Percentiles rank a stretch among this genome's conserved stretches.
These are phyloP conservation scores for Colletotrichum destructivum DNA, from an alignment of 2,329 filamentous ascomycete genomes.

Conservation along the genomic window DNA sequence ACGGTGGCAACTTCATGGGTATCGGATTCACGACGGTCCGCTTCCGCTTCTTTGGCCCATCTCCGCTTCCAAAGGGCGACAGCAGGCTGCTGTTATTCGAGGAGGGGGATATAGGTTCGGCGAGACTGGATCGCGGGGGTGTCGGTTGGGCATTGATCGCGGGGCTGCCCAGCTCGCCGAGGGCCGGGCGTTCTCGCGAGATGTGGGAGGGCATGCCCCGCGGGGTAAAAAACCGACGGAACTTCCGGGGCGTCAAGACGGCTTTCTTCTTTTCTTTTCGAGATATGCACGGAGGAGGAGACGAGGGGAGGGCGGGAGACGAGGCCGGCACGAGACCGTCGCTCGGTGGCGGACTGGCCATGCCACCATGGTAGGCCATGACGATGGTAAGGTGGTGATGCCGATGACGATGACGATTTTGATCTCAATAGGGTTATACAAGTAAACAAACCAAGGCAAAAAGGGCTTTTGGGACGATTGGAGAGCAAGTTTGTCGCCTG, in stretches of 20 bases:
- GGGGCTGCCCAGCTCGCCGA: slow-evolving; percentile 58
- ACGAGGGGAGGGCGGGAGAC: slow-evolving; percentile 44
- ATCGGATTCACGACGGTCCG: slow-evolving; percentile 34
- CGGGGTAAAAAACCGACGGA: slow-evolving; percentile 68
- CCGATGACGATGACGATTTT: slow-evolving; percentile 1
- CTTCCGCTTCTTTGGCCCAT: slow-evolving; percentile 42
- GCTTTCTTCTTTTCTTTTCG: slow-evolving; percentile 65
- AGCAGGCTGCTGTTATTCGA: slow-evolving; percentile 25
- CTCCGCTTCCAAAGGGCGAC: slow-evolving; percentile 34
- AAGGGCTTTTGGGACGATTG: not conserved
- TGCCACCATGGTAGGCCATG: slow-evolving; percentile 40
- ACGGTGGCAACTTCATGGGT: slow-evolving; percentile 38
- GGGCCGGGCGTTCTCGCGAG: slow-evolving; percentile 57
- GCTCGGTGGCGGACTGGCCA: slow-evolving; percentile 44
- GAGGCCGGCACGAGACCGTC: slow-evolving; percentile 42
- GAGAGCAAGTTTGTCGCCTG: slow-evolving; percentile 2
- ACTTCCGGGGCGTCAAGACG: slow-evolving; percentile 69
- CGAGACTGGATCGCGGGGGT: slow-evolving; percentile 27
- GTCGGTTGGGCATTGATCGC: slow-evolving; percentile 52
- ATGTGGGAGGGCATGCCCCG: slow-evolving; percentile 57
- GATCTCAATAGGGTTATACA: slow-evolving; percentile 4
- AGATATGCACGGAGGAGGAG: slow-evolving; percentile 45
- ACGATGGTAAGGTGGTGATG: slow-evolving; percentile 6
- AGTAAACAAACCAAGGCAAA: slow-evolving; percentile 19
- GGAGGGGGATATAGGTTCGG: slow-evolving; percentile 29